A percentile compares a stretch with the other conserved stretches of the same genome.
Conservation (phyloP, 176 grass and related monocot genomes). For the Thalia dealbata region DNA sequence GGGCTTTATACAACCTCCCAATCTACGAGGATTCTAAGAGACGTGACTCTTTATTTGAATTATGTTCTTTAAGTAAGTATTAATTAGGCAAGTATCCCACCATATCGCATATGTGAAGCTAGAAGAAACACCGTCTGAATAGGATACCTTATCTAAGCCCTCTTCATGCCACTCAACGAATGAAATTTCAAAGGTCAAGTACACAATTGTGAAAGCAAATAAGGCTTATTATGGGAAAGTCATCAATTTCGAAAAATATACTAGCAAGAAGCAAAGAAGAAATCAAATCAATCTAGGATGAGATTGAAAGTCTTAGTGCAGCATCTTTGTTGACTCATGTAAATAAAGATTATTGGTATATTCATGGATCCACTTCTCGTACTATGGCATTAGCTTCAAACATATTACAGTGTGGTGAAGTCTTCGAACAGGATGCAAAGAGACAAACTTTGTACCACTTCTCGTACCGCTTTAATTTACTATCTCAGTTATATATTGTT, state of each 20-base stretch:
- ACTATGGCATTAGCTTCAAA: no score
- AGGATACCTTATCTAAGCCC: background rate
- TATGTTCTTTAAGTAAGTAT: no score
- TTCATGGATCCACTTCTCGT: background rate
- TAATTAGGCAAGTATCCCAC: no score
- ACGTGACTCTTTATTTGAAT: no score
- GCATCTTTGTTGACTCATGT: background rate
- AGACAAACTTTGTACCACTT: no score
- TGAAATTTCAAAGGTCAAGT: constrained; percentile 6
- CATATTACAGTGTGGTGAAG: background rate
- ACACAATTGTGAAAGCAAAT: constrained; percentile 3
- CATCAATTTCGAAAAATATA: background rate
- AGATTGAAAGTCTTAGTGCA: background rate
- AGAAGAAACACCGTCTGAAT: background rate
- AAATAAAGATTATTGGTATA: background rate
- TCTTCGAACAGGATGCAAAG: background rate
- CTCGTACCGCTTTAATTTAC: no score
- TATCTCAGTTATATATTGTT: no score
- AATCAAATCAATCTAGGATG: constrained; percentile 1
- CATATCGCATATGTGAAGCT: no score
- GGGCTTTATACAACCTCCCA: no score
- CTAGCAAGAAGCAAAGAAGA: background rate
- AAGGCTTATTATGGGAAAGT: constrained; percentile 7
- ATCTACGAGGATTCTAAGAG: no score
- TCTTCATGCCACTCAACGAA: background rate